These are phyloP conservation scores for Pleurostoma richardsiae DNA, from an alignment of 2,329 filamentous ascomycete species.

Conservation along the genomic window DNA sequence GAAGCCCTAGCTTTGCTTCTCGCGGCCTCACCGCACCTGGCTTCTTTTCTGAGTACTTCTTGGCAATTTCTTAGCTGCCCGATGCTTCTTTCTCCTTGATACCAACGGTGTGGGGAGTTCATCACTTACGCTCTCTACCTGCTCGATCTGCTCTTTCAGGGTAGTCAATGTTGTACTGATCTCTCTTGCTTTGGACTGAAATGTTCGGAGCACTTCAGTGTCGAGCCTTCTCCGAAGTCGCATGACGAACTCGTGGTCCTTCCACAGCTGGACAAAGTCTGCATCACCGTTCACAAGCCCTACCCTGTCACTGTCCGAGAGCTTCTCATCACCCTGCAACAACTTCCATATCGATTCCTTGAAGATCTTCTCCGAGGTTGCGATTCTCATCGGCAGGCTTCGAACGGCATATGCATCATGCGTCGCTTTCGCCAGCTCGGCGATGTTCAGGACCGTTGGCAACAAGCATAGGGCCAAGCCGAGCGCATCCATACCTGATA, in stretches of 20 bases:
- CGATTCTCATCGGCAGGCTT: background rate
- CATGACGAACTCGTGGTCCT: background rate
- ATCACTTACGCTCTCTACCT: no score
- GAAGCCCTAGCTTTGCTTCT: no score
- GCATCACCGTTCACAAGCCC: background rate
- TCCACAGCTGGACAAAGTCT: background rate
- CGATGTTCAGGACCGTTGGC: background rate
- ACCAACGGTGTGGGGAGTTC: background rate
- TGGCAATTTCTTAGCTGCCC: no score
- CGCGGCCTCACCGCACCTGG: no score
- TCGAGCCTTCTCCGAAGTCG: background rate
- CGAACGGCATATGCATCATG: background rate
- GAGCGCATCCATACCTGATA: slow-evolving; percentile 4
- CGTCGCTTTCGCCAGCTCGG: background rate
- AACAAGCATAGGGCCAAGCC: slow-evolving; percentile 2
- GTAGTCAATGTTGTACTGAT: background rate
- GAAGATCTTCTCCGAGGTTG: background rate
- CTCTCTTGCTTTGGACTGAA: background rate
- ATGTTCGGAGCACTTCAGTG: background rate
- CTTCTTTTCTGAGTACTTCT: no score
- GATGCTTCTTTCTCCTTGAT: no score
- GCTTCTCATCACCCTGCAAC: background rate
- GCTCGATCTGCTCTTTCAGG: background rate
- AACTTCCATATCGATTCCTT: background rate
- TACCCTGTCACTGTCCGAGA: background rate